Base-by-base conservation (phyloP, 2,329 filamentous ascomycete species). In the Dactylellina drechsleri region DNA sequence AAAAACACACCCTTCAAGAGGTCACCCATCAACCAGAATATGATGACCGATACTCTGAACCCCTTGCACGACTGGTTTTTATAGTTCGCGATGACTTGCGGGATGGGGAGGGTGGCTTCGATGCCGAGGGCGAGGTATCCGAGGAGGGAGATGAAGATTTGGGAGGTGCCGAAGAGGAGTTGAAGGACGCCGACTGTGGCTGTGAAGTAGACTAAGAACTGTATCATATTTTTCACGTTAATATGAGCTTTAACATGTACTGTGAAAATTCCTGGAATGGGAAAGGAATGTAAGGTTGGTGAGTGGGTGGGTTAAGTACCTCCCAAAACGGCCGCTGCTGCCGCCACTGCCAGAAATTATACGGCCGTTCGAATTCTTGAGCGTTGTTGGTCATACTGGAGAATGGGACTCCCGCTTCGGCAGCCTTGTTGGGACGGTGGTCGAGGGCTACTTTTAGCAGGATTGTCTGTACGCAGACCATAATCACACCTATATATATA, bases 1-100 rank as follows among this genome's bases (percentile, higher is more conserved):
- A 93, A 90, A 83, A 94, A 95, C 79, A 92, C 91, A 86, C 94
- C 91, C 85, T 96, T 96, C 89, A 95, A 92, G 7, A 87, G 85
- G 82, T 96, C 92, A 76, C 92, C 92, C 1, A 90, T 83, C 62
- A 96, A 84, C 92, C 92, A 96, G 81, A 89, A 92, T 28, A 85
- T 87, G 70, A 95, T 83, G 3, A 96, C 89, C 5, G 89, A 92
- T 10, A 92, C 80, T 15, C 92, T 86, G 82, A 96, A 92, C 4
- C 92, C 92, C 81, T 88, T 90, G 84, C 90, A 92, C 1, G 91
- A 92, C 73, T 86, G 85, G 3, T 87, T 85, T 40, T 87, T 86
- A 77, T 86, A 84, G 80, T 95, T 95, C 50, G 90, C 84, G 57
- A 92, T 80, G 31, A 95, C 89, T 82, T 96, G 92, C 0, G 92